Evolutionary conservation across 805 yeast species (phyloP).

Genomic region (Wickerhamomyces subpelliculosus): DNA sequence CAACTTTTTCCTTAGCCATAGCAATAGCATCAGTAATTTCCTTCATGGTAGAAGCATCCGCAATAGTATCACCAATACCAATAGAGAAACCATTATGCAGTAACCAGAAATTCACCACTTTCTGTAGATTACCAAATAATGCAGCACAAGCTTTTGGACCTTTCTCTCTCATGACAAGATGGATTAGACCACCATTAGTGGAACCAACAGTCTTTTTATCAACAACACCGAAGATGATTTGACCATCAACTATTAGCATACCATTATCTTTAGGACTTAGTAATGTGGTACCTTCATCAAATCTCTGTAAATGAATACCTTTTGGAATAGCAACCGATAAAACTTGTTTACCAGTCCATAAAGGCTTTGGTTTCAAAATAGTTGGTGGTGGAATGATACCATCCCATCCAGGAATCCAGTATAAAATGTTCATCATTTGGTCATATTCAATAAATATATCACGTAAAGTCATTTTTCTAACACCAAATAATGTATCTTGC

Average conservation of each 20-base stretch:
- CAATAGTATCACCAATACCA: constrained; percentile 99
- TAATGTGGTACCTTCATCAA: constrained; percentile 82
- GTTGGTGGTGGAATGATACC: constrained; percentile 97
- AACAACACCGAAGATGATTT: constrained; percentile 95
- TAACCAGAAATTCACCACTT: constrained; percentile 94
- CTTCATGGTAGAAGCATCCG: constrained; percentile 94
- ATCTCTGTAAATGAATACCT: constrained; percentile 91
- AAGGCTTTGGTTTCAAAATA: constrained; percentile 84
- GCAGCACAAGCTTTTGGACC: constrained; percentile 88
- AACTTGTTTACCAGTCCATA: constrained; percentile 97
- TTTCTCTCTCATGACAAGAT: constrained; percentile 95
- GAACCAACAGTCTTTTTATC: constrained; percentile 98
- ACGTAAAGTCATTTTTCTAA: constrained; percentile 89
- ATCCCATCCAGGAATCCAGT: constrained; percentile 99
- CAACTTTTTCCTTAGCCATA: constrained; percentile 90
- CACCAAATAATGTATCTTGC: constrained; percentile 96
- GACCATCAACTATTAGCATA: constrained; percentile 93
- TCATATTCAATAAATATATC: constrained; percentile 85
- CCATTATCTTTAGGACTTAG: constrained; percentile 89
- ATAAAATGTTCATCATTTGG: constrained; percentile 92
- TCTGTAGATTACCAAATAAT: constrained; percentile 87
- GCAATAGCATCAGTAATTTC: constrained; percentile 89
- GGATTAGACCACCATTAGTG: constrained; percentile 95
- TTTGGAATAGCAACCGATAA: constrained; percentile 88
- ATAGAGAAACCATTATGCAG: constrained; percentile 96